Evolutionary conservation across 352 stramenopile species (phyloP).

Genomic region (Elongisporangium anandrum): DNA sequence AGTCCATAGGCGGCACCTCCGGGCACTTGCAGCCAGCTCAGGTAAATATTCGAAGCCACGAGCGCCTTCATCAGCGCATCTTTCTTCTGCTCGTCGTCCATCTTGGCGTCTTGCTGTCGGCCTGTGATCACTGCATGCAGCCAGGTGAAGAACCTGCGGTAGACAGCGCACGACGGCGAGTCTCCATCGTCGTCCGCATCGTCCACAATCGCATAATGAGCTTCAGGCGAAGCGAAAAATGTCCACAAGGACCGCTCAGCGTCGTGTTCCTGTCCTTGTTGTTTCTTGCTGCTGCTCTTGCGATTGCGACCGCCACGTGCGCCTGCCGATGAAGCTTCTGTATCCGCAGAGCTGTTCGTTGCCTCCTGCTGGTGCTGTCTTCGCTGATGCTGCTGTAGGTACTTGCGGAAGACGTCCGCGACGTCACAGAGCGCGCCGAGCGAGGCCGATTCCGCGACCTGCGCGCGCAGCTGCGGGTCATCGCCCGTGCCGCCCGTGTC

Average conservation of each 20-base stretch:
- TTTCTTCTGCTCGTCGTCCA: slow-evolving; percentile 30
- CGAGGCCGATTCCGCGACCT: slow-evolving; percentile 29
- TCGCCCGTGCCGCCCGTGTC: slow-evolving; percentile 57
- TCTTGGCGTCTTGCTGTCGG: slow-evolving; percentile 41
- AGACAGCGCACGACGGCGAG: slow-evolving; percentile 31
- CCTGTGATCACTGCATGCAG: slow-evolving; percentile 59
- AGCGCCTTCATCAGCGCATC: slow-evolving; percentile 51
- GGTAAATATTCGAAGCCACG: slow-evolving; percentile 68
- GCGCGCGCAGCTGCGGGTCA: slow-evolving; percentile 13
- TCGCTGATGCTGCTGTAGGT: slow-evolving; percentile 27
- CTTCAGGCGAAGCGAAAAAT: slow-evolving; percentile 55
- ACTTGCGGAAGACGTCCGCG: slow-evolving; percentile 53
- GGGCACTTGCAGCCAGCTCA: slow-evolving; percentile 77
- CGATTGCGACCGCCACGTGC: background rate
- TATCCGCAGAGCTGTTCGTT: background rate
- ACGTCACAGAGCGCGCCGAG: slow-evolving; percentile 39
- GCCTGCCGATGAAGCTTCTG: background rate
- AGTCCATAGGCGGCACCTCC: slow-evolving; percentile 77
- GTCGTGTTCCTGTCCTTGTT: slow-evolving; percentile 1
- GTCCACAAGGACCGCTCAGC: slow-evolving; percentile 34
- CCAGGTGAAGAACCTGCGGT: slow-evolving; percentile 60
- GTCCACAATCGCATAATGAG: slow-evolving; percentile 26
- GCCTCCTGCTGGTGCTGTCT: background rate
- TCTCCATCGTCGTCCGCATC: slow-evolving; percentile 24
- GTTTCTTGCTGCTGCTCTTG: slow-evolving; percentile 12